These are phyloP conservation scores for Talaromyces ruber DNA, from an alignment of 495 filamentous ascomycete species.

Conservation along the genomic window DNA sequence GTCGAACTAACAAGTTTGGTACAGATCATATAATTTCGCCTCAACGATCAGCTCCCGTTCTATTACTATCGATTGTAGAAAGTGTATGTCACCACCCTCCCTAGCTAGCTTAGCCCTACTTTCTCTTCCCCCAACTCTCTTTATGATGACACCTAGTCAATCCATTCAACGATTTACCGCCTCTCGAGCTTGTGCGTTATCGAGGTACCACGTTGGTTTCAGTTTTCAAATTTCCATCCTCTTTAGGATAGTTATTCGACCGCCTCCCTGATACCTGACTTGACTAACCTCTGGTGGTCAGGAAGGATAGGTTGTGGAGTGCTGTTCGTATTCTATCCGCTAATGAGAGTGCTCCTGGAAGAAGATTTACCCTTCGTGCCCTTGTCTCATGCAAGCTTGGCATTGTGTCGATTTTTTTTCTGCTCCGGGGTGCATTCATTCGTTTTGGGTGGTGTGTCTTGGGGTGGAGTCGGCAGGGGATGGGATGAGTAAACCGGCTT, in stretches of 20 bases:
- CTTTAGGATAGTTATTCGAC: neutral
- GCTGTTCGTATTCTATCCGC: slow-evolving; percentile 16
- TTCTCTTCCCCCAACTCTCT: slow-evolving; percentile 7
- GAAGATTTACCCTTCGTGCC: slow-evolving; percentile 13
- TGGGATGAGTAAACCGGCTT: slow-evolving; percentile 60
- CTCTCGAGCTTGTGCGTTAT: slow-evolving; percentile 17
- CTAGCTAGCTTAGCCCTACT: slow-evolving; percentile 3
- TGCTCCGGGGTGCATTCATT: slow-evolving; percentile 24
- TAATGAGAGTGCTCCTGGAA: slow-evolving; percentile 7
- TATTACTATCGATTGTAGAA: neutral
- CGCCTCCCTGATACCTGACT: slow-evolving; percentile 58
- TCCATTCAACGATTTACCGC: slow-evolving; percentile 93
- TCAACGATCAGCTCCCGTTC: slow-evolving; percentile 2
- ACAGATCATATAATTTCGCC: slow-evolving; percentile 4
- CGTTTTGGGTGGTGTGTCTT: slow-evolving; percentile 47
- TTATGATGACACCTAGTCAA: slow-evolving; percentile 95
- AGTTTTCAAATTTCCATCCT: slow-evolving; percentile 37
- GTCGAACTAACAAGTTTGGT: slow-evolving; percentile 10
- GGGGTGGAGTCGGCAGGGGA: slow-evolving; percentile 39
- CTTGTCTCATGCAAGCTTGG: slow-evolving; percentile 39
- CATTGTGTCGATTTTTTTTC: slow-evolving; percentile 25
- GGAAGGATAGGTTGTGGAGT: slow-evolving; percentile 90
- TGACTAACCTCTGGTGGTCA: slow-evolving; percentile 25
- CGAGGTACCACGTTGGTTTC: neutral
- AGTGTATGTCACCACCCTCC: slow-evolving; percentile 3